Evolutionary conservation across 2,329 filamentous ascomycete species (phyloP).

Genomic region (Colletotrichum sp.): DNA sequence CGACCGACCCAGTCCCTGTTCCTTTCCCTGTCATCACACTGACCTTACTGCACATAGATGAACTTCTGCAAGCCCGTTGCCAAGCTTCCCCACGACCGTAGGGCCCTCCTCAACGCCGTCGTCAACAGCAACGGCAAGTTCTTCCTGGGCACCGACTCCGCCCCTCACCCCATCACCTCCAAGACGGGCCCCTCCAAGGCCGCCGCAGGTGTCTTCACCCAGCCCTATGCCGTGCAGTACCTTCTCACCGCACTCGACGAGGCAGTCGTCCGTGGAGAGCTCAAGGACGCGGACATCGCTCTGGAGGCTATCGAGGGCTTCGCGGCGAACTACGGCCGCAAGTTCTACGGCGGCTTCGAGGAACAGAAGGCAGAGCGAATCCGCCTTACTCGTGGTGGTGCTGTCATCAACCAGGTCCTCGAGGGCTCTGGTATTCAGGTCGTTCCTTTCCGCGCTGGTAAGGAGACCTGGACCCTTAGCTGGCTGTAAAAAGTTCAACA

Average conservation of each 20-base stretch:
- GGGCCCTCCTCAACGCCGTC: constrained; percentile 72
- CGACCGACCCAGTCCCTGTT: constrained; percentile 2
- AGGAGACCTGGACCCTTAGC: constrained; percentile 61
- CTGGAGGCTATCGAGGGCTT: constrained; percentile 60
- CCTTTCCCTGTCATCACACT: neutral
- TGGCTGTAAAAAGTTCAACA: constrained; percentile 38
- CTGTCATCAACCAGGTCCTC: constrained; percentile 59
- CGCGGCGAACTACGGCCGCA: constrained; percentile 55
- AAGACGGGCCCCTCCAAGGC: constrained; percentile 59
- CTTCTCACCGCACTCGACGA: constrained; percentile 64
- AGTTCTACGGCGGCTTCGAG: constrained; percentile 58
- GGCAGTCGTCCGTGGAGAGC: constrained; percentile 54
- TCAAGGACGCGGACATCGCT: constrained; percentile 57
- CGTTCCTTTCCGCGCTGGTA: constrained; percentile 68
- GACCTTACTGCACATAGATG: constrained; percentile 24
- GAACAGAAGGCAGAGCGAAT: constrained; percentile 56
- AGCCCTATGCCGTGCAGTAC: constrained; percentile 71
- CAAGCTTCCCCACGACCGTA: constrained; percentile 70
- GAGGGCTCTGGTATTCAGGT: constrained; percentile 63
- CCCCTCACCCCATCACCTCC: constrained; percentile 66
- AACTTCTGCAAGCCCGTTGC: constrained; percentile 80
- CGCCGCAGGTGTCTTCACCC: constrained; percentile 80
- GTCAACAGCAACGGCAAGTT: constrained; percentile 67
- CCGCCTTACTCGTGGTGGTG: constrained; percentile 59
- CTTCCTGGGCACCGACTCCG: constrained; percentile 76